Evolutionary conservation across 495 filamentous ascomycete species (phyloP).

Genomic region (Penicillium longicatenatum): DNA sequence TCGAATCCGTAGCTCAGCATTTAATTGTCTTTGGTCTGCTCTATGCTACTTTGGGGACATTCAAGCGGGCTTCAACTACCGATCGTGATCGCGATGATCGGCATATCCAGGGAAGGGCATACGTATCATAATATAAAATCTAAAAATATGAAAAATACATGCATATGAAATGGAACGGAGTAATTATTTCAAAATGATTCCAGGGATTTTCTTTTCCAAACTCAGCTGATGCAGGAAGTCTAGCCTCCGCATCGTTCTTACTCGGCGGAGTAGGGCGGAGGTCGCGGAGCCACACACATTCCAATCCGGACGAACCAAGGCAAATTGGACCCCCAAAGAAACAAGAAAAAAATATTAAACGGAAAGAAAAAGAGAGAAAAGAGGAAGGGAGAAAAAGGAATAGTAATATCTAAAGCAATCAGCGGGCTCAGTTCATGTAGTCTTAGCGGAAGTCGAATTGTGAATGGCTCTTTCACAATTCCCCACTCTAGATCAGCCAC

Average conservation of each 20-base stretch:
- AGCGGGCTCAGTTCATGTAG: no score
- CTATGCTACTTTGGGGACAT: not conserved
- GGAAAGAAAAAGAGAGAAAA: not conserved
- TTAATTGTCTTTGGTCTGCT: conserved; percentile 1
- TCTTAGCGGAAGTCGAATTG: not conserved
- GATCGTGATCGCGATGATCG: not conserved
- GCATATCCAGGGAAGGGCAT: not conserved
- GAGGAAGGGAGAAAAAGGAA: not conserved
- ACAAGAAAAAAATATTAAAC: not conserved
- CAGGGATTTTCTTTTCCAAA: not conserved
- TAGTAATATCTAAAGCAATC: no score
- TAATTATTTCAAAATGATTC: not conserved
- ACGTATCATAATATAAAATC: not conserved
- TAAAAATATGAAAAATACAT: not conserved
- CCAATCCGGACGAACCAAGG: not conserved
- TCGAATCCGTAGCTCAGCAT: not conserved
- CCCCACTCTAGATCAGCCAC: conserved; percentile 22
- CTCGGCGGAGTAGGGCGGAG: conserved; percentile 8
- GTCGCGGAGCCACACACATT: conserved; percentile 3
- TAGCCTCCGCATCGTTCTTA: conserved; percentile 2
- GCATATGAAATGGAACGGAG: not conserved
- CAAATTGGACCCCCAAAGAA: not conserved
- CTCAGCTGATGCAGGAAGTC: conserved; percentile 15
- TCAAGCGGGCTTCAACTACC: not conserved
- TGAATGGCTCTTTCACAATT: conserved; percentile 12